Base-by-base conservation (phyloP, 495 filamentous ascomycete genomes). In the Penicillium flavigenum region DNA sequence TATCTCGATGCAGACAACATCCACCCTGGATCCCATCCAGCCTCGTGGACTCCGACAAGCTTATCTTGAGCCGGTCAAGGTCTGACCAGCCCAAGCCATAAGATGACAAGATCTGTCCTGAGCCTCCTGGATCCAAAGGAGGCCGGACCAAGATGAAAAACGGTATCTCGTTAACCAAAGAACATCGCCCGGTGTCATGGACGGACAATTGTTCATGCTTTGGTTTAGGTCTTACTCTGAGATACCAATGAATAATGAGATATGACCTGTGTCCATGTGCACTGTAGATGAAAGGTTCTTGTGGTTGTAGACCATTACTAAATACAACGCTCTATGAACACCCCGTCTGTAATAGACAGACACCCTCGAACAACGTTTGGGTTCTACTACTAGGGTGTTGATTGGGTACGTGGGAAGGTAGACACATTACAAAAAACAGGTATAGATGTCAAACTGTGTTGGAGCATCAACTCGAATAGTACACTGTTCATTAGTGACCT, bases 211-310 rank as follows among this genome's bases (percentile, higher is more conserved):
- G 27, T 45, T 22, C 24, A 36, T 46, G 46, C 48, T 44, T 51
- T 51, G 54, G 61, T 46, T 58, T 57, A 59, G 61, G 47, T 63
- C 57, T 59, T 60, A 60, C 45, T 63, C 49, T 62, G 52, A 50
- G 61, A 63, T 59, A 42, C 43, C 31, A 56, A 56, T 53, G 54
- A 58, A 47, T 51, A 52, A 64, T 61, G 62, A 61, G 62, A 64
- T 55, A 64, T 57, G 62, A 61, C 58, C 61, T 58, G 45, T 43
- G 36, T 48, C 29, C 16, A 14, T 36, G 17, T 51, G 19, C 32
- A 26, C 45, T 38, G 42, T 54, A 53, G 34, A 44, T 50, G 38
- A 31, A 34, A 19, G 12, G 10, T 17, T 43, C 14, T 32, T 46
- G 17, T 29, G 19, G n/a, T 14, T 31, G 7, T n/a, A 20, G 19